Conservation (phyloP, 1,284 basidiomycete species). For the Cystobasidium sp. region DNA sequence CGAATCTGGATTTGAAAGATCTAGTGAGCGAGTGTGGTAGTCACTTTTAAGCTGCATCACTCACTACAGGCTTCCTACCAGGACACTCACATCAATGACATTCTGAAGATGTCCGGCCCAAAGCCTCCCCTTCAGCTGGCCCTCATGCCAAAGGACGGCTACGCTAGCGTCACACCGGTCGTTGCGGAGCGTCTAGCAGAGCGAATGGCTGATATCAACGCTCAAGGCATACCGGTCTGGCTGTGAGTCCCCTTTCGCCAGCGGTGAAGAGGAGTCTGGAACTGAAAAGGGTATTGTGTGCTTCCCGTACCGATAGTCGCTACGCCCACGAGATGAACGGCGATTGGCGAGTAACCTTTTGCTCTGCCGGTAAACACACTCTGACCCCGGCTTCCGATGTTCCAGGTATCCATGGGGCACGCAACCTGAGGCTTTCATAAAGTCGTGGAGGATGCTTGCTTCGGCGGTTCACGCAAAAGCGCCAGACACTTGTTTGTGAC, state of each 20-base stretch:
- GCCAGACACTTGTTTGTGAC: constrained; percentile 24
- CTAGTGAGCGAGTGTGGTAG: no score
- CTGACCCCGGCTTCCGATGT: no score
- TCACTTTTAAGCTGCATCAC: constrained; percentile 13
- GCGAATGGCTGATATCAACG: constrained; percentile 43
- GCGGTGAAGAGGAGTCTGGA: no score
- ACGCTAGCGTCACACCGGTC: constrained; percentile 34
- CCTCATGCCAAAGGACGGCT: constrained; percentile 41
- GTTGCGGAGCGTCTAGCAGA: constrained; percentile 35
- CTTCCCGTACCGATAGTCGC: neutral
- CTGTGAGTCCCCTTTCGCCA: constrained; percentile 2
- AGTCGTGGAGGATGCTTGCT: constrained; percentile 41
- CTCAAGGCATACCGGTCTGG: constrained; percentile 42
- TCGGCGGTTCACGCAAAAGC: constrained; percentile 33
- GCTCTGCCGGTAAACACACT: no score
- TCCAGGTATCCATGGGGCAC: constrained; percentile 37
- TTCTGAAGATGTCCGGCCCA: constrained; percentile 36
- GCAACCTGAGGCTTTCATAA: constrained; percentile 41
- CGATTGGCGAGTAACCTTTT: constrained; percentile 11
- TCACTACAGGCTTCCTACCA: constrained; percentile 19
- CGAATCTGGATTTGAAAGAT: neutral
- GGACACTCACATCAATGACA: constrained; percentile 23
- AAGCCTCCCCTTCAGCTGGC: constrained; percentile 34
- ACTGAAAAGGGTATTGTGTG: no score
- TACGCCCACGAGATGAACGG: constrained; percentile 43